Percentiles rank a stretch among this genome's conserved stretches.
Conservation (phyloP, 1,284 basidiomycete species). For the Polyporus tsugae region DNA sequence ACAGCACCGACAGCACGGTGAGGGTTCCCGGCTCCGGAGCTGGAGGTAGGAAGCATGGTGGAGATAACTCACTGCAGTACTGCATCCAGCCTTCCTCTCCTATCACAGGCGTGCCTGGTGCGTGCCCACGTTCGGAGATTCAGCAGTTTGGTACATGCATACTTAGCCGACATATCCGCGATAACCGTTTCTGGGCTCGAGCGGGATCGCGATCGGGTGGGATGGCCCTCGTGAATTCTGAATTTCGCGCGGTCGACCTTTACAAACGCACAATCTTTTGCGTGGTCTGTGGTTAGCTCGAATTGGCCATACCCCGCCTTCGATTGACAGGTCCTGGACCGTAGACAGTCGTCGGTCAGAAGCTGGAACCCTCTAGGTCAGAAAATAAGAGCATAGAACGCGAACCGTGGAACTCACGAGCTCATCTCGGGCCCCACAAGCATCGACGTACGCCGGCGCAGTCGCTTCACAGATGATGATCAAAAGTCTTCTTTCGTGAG, state of each 20-base stretch:
- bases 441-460: not conserved
- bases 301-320: not conserved
- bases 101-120: not conserved
- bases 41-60: not conserved
- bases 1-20: not conserved
- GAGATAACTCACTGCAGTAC: not conserved
- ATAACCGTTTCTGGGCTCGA: not conserved
- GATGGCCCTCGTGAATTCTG: not conserved
- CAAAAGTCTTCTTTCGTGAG: not conserved
- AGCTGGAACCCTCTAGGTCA: conserved; percentile 5
- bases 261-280: conserved; percentile 2
- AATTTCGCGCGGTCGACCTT: not conserved
- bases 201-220: not conserved
- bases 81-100: not conserved
- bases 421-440: not conserved
- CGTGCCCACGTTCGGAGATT: not conserved
- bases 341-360: not conserved
- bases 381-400: not conserved
- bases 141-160: not conserved
- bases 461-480: not conserved
- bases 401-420: not conserved
- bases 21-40: not conserved
- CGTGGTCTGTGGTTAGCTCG: conserved; percentile 3
- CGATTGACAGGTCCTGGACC: conserved; percentile 10
- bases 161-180: not conserved